Percentiles rank a stretch among this genome's conserved stretches.
phyloP scores from a whole-genome alignment of 495 filamentous ascomycete species.

The Penicillium alfredii region DNA sequence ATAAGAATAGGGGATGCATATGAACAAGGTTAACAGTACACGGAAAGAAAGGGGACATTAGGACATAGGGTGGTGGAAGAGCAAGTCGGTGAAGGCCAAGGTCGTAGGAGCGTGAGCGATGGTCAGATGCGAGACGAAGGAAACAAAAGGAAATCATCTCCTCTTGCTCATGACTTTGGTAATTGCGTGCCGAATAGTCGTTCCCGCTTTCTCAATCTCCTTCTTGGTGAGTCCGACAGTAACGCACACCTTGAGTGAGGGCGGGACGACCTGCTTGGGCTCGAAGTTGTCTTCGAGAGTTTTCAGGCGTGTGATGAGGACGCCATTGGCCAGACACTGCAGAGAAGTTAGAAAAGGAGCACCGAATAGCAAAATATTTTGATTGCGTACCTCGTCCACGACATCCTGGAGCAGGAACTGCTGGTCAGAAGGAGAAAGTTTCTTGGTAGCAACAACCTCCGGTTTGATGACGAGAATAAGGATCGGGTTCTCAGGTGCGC shows the following conservation, averaged over 20 bases:
- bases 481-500: slow-evolving; percentile 76
- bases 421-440: slow-evolving; percentile 65
- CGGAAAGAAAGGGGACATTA: slow-evolving; percentile 4
- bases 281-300: slow-evolving; percentile 59
- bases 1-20: slow-evolving; percentile 25
- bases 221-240: slow-evolving; percentile 83
- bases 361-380: neutral
- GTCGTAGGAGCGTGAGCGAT: slow-evolving; percentile 22
- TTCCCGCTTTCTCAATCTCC: slow-evolving; percentile 89
- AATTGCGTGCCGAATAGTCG: slow-evolving; percentile 83
- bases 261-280: slow-evolving; percentile 59
- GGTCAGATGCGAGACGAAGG: slow-evolving; percentile 12
- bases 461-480: slow-evolving; percentile 80
- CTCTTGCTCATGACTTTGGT: slow-evolving; percentile 71
- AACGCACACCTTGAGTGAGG: slow-evolving; percentile 85
- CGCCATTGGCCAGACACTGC: slow-evolving; percentile 72
- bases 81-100: too few relatives aligned
- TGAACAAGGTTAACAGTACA: slow-evolving; percentile 27
- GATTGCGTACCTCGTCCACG: slow-evolving; percentile 75
- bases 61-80: neutral
- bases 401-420: slow-evolving; percentile 81
- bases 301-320: slow-evolving; percentile 83
- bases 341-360: slow-evolving; percentile 9
- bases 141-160: slow-evolving; percentile 25
- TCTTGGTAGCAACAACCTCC: slow-evolving; percentile 68